phyloP scores from a whole-genome alignment of 805 yeast species.

The Pichia manshurica region DNA sequence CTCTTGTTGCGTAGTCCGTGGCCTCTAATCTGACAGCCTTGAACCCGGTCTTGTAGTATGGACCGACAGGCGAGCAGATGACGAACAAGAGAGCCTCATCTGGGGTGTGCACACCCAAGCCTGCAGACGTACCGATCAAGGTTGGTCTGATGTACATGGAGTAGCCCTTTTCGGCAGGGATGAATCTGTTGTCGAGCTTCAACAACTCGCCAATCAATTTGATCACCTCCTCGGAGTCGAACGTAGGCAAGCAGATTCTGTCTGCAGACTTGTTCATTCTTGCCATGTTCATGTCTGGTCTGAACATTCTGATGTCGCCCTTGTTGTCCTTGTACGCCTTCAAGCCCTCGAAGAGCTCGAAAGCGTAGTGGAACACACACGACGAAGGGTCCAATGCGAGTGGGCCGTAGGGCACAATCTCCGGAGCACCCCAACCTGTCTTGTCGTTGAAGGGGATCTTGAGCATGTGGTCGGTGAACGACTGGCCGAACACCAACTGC shows the following conservation, averaged over 20 bases:
- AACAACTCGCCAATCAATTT: conserved; percentile 73
- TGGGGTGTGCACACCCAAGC: conserved; percentile 84
- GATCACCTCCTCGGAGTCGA: conserved; percentile 71
- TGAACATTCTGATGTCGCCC: conserved; percentile 72
- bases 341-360: conserved; percentile 92
- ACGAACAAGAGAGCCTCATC: conserved; percentile 75
- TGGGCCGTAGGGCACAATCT: conserved; percentile 78
- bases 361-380: conserved; percentile 89
- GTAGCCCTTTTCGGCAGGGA: conserved; percentile 84
- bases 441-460: conserved; percentile 74
- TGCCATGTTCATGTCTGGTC: conserved; percentile 87
- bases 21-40: conserved; percentile 94
- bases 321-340: conserved; percentile 75
- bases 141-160: conserved; percentile 93
- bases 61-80: conserved; percentile 95
- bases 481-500: conserved; percentile 61
- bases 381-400: conserved; percentile 79
- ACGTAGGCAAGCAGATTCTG: conserved; percentile 83
- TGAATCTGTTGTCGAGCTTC: conserved; percentile 65
- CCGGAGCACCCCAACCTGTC: conserved; percentile 85
- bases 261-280: conserved; percentile 87
- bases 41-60: conserved; percentile 92
- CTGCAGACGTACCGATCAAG: conserved; percentile 85
- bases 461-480: conserved; percentile 87
- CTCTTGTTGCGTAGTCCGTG: conserved; percentile 92